Evolutionary conservation across 2,329 filamentous ascomycete genomes (phyloP).

Genomic region (Hypoxylon sp.): DNA sequence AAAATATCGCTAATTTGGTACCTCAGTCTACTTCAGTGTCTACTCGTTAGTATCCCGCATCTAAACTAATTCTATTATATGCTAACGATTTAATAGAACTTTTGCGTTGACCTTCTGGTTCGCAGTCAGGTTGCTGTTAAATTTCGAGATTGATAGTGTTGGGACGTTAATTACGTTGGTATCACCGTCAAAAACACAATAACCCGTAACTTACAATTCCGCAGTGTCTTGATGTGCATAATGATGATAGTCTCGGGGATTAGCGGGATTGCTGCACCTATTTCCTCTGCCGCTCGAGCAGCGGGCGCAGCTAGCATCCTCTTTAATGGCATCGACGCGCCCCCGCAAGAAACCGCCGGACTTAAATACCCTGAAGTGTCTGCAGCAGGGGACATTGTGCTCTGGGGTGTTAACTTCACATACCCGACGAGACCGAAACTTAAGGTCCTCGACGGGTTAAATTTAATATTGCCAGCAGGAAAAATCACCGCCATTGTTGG

Average conservation of each 20-base stretch:
- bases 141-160: conserved; percentile 59
- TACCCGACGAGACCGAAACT: conserved; percentile 77
- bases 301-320: conserved; percentile 70
- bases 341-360: conserved; percentile 58
- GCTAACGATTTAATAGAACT: conserved; percentile 47
- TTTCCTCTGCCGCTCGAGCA: conserved; percentile 70
- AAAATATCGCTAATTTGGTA: conserved; percentile 33
- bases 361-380: conserved; percentile 64
- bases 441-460: conserved; percentile 72
- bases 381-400: conserved; percentile 67
- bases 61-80: not conserved
- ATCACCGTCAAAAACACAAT: not conserved
- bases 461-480: conserved; percentile 72
- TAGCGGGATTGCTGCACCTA: conserved; percentile 68
- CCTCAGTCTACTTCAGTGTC: conserved; percentile 53
- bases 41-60: conserved; percentile 46
- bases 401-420: conserved; percentile 76
- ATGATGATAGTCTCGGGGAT: conserved; percentile 71
- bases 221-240: conserved; percentile 67
- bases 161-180: conserved; percentile 67
- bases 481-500: conserved; percentile 82
- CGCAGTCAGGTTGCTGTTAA: conserved; percentile 49
- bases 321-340: conserved; percentile 68
- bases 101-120: conserved; percentile 55
- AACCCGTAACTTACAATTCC: conserved; percentile 24